Evolutionary conservation across 2,329 filamentous ascomycete genomes (phyloP), one percentile per base, ranked within the genome.

Genomic region (Westerdykella aurantiaca): DNA sequence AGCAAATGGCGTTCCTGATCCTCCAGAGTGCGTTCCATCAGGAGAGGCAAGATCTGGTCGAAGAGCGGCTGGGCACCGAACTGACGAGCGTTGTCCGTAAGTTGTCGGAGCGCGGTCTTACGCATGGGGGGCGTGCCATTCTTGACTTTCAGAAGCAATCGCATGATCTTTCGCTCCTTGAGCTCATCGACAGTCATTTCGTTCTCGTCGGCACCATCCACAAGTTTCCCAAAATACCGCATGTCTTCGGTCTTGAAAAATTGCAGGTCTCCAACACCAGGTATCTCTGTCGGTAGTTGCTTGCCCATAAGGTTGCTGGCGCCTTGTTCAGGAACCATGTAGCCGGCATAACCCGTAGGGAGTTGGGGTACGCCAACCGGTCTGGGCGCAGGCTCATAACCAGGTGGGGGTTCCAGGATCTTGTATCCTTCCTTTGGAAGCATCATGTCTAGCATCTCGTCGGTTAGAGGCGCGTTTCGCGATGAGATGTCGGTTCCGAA

Each of bases 191-290:
- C 89, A 16, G 84, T 90, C 70, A 98, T 80, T 17, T 82, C 78
- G 57, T 91, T 94, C 70, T 98, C 93, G 56, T 97, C 89, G 21
- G 85, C 86, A 31, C 88, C 89, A 63, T 98, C 93, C 17, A 95
- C 91, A 34, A 98, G 80, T 73, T 98, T 97, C 46, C 91, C 90
- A 61, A 98, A 98, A 71, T 98, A 98, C 33, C 88, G 84, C 89
- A 97, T 96, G 68, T 98, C 93, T 67, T 98, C 93, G 1, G 89
- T 82, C 72, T 98, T 98, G 78, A 98, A 95, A 67, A 97, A 98
- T 55, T 96, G 90, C 41, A 98, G 72, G 66, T 98, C 93, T 33
- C 90, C 90, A 39, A 98, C 89, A 33, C 93, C 93, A 3, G 93
- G 90, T 31, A 98, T 96, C 63, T 97, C 91, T 4, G 88, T 95